Percentiles rank a stretch among this genome's conserved stretches.
phyloP scores from a whole-genome alignment of 1,284 basidiomycete genomes.

The Cryptococcus sp. region DNA sequence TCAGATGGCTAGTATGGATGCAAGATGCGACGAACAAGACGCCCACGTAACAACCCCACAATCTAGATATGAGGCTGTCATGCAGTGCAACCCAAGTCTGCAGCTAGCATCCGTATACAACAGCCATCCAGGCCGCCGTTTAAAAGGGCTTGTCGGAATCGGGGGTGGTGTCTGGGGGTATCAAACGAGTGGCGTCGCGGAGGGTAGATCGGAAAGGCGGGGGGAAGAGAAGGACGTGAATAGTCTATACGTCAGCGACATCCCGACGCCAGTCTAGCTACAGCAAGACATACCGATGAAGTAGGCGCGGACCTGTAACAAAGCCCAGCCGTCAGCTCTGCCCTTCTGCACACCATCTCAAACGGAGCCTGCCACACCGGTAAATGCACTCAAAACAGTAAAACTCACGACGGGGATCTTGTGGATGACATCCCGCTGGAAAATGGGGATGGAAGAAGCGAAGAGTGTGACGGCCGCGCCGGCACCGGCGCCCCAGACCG shows the following conservation, averaged over 20 bases:
- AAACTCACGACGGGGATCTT: conserved; percentile 47
- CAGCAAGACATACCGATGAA: conserved; percentile 29
- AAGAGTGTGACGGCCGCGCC: conserved; percentile 45
- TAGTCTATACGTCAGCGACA: no score
- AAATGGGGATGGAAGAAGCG: conserved; percentile 45
- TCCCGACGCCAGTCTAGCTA: background rate
- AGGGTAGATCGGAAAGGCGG: background rate
- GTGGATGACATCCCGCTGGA: conserved; percentile 47
- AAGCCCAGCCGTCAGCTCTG: background rate
- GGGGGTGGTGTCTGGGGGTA: conserved; percentile 42
- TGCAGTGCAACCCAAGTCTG: conserved; percentile 4
- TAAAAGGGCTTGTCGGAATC: conserved; percentile 51
- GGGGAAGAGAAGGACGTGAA: no score
- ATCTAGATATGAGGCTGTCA: background rate
- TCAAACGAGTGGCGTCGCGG: background rate
- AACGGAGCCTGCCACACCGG: background rate
- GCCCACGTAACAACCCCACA: background rate
- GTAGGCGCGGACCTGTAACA: conserved; percentile 27
- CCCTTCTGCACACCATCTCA: background rate
- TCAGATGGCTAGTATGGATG: background rate
- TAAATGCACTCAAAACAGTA: background rate
- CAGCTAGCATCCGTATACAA: background rate
- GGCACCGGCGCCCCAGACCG: conserved; percentile 45
- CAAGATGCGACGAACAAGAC: background rate
- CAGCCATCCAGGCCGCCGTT: conserved; percentile 1